These are phyloP conservation scores for Trichoderma sp. DNA, from an alignment of 2,329 filamentous ascomycete genomes.

Conservation along the genomic window DNA sequence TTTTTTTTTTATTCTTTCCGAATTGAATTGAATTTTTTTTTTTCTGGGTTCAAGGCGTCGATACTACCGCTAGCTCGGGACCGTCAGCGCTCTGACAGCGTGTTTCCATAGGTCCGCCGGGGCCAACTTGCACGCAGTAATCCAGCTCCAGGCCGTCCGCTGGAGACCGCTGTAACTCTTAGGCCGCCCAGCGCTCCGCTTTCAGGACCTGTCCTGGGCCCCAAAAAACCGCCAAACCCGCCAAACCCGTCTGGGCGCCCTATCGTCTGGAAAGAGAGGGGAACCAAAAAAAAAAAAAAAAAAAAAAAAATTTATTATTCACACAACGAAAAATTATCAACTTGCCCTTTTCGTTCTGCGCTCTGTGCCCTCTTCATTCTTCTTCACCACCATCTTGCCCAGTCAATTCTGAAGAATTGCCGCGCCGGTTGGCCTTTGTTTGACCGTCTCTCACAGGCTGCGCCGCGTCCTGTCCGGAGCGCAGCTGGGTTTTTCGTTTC, in stretches of 20 bases:
- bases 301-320: conserved; percentile 47
- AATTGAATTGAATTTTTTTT: neutral
- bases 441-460: conserved; percentile 28
- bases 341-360: conserved; percentile 36
- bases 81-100: conserved; percentile 16
- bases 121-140: conserved; percentile 16
- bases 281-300: conserved; percentile 36
- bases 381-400: conserved; percentile 34
- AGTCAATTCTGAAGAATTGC: conserved; percentile 38
- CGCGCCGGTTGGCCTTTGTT: conserved; percentile 25
- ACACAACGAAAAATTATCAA: conserved; percentile 42
- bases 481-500: conserved; percentile 23
- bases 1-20: neutral
- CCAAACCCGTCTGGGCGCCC: conserved; percentile 21
- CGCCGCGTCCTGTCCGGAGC: conserved; percentile 29
- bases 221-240: conserved; percentile 19
- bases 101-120: conserved; percentile 19
- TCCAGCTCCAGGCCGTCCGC: conserved; percentile 13
- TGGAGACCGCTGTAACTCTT: conserved; percentile 18
- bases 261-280: conserved; percentile 29
- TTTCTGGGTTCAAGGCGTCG: neutral
- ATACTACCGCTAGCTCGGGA: conserved; percentile 17
- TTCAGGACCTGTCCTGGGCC: conserved; percentile 15
- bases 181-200: conserved; percentile 19
- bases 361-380: conserved; percentile 32